phyloP scores from a whole-genome alignment of 1,139 yeast species.

The Protomyces inundatus region DNA sequence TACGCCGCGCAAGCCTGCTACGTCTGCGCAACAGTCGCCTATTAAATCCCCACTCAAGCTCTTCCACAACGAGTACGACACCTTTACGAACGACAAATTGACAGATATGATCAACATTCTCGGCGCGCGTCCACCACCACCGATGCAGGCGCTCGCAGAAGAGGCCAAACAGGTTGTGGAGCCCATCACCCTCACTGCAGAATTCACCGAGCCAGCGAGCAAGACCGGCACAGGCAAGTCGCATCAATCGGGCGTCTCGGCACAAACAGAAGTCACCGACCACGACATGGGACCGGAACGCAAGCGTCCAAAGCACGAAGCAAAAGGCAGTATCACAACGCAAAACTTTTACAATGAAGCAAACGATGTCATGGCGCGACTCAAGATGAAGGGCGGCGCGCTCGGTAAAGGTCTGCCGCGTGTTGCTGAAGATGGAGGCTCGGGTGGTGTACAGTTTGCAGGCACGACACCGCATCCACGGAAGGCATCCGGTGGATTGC shows the following conservation, averaged over 20 bases:
- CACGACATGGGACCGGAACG: slow-evolving; percentile 14
- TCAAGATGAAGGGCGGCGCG: slow-evolving; percentile 24
- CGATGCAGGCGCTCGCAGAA: not conserved
- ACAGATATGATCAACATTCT: slow-evolving; percentile 21
- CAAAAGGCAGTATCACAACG: slow-evolving; percentile 28
- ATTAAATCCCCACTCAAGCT: slow-evolving; percentile 28
- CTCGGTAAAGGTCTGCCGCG: slow-evolving; percentile 26
- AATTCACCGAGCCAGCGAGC: not conserved
- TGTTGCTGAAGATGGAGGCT: slow-evolving; percentile 24
- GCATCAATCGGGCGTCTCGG: slow-evolving; percentile 5
- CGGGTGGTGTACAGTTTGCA: not conserved
- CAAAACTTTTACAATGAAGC: slow-evolving; percentile 28
- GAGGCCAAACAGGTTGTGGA: not conserved
- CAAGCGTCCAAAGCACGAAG: slow-evolving; percentile 22
- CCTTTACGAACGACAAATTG: slow-evolving; percentile 27
- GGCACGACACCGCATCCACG: not conserved
- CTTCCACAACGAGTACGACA: slow-evolving; percentile 28
- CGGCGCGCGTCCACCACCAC: slow-evolving; percentile 15
- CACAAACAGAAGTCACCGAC: slow-evolving; percentile 20
- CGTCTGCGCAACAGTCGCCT: not conserved
- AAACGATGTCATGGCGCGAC: slow-evolving; percentile 27
- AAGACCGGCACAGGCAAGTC: not conserved
- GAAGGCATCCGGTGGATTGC: slow-evolving; percentile 2
- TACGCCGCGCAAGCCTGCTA: slow-evolving; percentile 2
- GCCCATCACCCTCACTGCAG: not conserved